Percentiles rank a stretch among this genome's conserved stretches.
Evolutionary conservation across 2,329 filamentous ascomycete genomes (phyloP).

Genomic region (Calonectria fujianensis): DNA sequence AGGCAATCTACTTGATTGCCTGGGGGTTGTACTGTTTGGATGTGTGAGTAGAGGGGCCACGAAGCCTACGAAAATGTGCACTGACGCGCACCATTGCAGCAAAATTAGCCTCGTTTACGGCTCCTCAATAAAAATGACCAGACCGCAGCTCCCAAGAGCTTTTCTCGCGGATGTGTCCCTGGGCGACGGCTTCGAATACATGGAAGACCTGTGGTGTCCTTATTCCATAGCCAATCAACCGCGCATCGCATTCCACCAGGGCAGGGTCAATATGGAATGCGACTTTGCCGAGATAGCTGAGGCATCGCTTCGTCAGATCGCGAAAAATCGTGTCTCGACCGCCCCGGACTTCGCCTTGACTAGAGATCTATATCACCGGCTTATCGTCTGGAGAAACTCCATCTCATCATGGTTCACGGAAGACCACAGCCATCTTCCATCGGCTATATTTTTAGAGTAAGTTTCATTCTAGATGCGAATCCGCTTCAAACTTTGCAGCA

Average conservation of each 20-base stretch:
- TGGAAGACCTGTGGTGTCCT: conserved; percentile 38
- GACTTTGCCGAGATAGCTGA: conserved; percentile 30
- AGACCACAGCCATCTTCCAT: conserved; percentile 28
- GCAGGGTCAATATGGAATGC: conserved; percentile 14
- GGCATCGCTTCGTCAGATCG: conserved; percentile 11
- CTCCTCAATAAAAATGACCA: background rate
- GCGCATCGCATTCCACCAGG: conserved; percentile 9
- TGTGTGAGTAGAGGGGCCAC: conserved; percentile 39
- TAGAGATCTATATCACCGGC: background rate
- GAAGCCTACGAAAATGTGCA: too few species aligned
- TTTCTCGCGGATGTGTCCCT: background rate
- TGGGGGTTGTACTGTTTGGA: conserved; percentile 53
- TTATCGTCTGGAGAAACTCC: conserved; percentile 6
- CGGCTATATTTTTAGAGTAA: conserved; percentile 36
- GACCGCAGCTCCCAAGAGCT: background rate
- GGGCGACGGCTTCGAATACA: background rate
- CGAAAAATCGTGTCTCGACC: background rate
- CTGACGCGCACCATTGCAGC: background rate
- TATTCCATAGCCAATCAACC: conserved; percentile 31
- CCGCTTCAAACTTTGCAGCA: too few species aligned
- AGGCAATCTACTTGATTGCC: conserved; percentile 40
- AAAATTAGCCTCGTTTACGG: background rate
- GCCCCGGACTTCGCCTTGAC: background rate
- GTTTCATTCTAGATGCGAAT: background rate
- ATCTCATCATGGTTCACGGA: background rate